Evolutionary conservation across 192 early-diverging fungal species (phyloP), one percentile per base, ranked within the genome.

Genomic region (Entrophospora sp.): DNA sequence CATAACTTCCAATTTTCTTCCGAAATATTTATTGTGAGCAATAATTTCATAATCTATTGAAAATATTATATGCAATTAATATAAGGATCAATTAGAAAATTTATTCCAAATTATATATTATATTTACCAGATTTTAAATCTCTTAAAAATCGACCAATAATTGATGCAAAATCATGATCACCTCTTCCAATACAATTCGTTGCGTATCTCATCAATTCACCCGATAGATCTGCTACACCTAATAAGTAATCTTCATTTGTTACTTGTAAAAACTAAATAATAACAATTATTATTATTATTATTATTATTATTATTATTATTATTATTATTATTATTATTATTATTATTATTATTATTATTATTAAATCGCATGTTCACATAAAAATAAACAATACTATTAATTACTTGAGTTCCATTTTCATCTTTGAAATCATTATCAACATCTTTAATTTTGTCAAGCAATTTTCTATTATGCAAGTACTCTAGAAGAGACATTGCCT

Each of bases 221-320:
- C 83, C 8, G 81, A 83, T 30, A 85, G 75, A 68, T 85, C 83
- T 9, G 81, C 83, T 13, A 85, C 59, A 9, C 83, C 83, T 4
- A 81, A 59, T 20, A 85, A 13, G 59, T 83, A 85, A 42, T 83
- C 79, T 36, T 79, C 72, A 12, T 77, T 69, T 10, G 79, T 71
- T 8, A 83, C 55, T 18, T 68, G 8, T 14, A 79, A 45, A 28
- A 71, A 58, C 77, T 77, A 43, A 20, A n/a, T n/a, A n/a, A n/a
- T 51, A 25, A 25, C 9, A 58, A 44, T 9, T n/a, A n/a, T n/a
- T n/a, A n/a, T n/a, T n/a, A n/a, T n/a, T n/a, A n/a, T n/a, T n/a
- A n/a, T n/a, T n/a, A n/a, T n/a, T n/a, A n/a, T n/a, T n/a, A n/a
- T n/a, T n/a, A n/a, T n/a, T n/a, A n/a, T n/a, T n/a, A n/a, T n/a